These are phyloP conservation scores for Calonectria naviculata DNA, from an alignment of 2,329 filamentous ascomycete genomes.

Conservation along the genomic window DNA sequence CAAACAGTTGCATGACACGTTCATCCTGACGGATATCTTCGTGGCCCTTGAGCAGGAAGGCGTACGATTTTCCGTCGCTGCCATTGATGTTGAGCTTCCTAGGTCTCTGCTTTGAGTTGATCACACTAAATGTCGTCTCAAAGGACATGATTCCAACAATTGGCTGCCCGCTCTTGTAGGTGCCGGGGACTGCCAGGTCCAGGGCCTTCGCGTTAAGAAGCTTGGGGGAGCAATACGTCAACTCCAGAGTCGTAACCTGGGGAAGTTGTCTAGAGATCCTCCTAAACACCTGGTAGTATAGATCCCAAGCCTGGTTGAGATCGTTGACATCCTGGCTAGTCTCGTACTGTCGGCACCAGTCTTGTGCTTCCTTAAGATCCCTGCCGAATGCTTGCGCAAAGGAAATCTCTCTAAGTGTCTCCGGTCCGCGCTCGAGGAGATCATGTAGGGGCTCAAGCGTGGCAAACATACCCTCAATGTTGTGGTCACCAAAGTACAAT, in stretches of 20 bases:
- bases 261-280: slow-evolving; percentile 94
- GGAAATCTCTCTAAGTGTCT: slow-evolving; percentile 94
- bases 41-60: slow-evolving; percentile 96
- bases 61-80: slow-evolving; percentile 88
- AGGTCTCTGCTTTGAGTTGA: slow-evolving; percentile 96
- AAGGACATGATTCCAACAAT: slow-evolving; percentile 90
- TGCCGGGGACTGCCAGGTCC: slow-evolving; percentile 95
- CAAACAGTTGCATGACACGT: slow-evolving; percentile 99
- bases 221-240: slow-evolving; percentile 97
- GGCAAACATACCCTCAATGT: slow-evolving; percentile 97
- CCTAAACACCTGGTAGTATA: slow-evolving; percentile 98
- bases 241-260: slow-evolving; percentile 90
- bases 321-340: slow-evolving; percentile 91
- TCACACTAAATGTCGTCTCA: slow-evolving; percentile 89
- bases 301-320: slow-evolving; percentile 97
- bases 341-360: slow-evolving; percentile 95
- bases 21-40: slow-evolving; percentile 99
- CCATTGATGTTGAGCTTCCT: slow-evolving; percentile 89
- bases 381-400: slow-evolving; percentile 98
- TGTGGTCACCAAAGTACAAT: slow-evolving; percentile 96
- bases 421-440: slow-evolving; percentile 88
- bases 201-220: slow-evolving; percentile 87
- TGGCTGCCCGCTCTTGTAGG: slow-evolving; percentile 82
- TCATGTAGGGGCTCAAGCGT: slow-evolving; percentile 92
- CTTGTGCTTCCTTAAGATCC: slow-evolving; percentile 92